Evolutionary conservation across 768 basidiomycete genomes (phyloP), one percentile per base, ranked within the genome.

Genomic region (Boletellus ananas): DNA sequence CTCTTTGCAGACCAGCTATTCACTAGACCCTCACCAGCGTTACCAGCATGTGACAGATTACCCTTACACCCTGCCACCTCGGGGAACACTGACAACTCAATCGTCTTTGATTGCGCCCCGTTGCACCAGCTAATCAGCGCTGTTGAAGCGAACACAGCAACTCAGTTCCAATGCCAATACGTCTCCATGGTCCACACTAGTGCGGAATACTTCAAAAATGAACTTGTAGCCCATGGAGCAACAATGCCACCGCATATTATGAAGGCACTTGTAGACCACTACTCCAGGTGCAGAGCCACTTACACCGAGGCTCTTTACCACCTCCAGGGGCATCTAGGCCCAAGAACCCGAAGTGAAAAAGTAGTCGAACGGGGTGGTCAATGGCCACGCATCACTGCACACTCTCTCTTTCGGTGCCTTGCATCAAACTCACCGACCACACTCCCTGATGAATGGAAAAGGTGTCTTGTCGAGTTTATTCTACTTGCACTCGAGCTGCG

Each of bases 361-460:
- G 51, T 56, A 2, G 8, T 62, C 3, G 9, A 36, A 9, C 27
- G 25, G 9, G 38, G 56, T 4, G 64, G 64, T n/a, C 55, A 68
- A 45, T 74, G 73, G 72, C 74, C 74, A 7, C 60, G 64, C 14
- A 45, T 70, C 12, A 68, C 69, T 16, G 25, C 55, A 6, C 57
- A 59, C 37, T 45, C 58, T 11, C 57, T 75, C 17, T 58, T 75
- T 21, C 38, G 43, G 16, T 54, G 50, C 11, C 58, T 74, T 34
- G 60, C 64, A 18, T 62, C 62, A 29, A 49, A 56, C 10, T 59
- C 61, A 4, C 23, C 31, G 1, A 52, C 20, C 5, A 6, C 1
- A 2, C 36, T 67, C 11, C 35, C 59, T 3, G 17, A 38, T 3
- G 20, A 46, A 14, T 76, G 73, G 73, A 39, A 44, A 42, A 38